Conservation (phyloP, 176 grass and related monocot species). For the Tillandsia fasciculata region DNA sequence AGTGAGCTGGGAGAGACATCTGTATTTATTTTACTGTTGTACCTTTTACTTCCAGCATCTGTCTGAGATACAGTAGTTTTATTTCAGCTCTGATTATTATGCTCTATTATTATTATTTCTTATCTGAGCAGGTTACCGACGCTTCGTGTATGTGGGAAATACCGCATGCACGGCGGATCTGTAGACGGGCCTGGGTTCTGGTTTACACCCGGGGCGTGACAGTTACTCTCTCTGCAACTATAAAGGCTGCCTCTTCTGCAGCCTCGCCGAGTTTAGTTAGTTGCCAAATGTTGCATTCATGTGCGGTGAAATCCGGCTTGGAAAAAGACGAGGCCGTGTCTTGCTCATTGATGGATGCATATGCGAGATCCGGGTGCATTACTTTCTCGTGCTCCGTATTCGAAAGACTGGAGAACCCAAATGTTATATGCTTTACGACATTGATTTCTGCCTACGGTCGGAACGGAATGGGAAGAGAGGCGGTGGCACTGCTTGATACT, state of each 20-base stretch:
- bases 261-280: constrained; percentile 13
- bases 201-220: no score
- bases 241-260: constrained; percentile 27
- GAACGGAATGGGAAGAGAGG: constrained; percentile 14
- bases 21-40: no score
- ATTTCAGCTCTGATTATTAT: no score
- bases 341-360: constrained; percentile 28
- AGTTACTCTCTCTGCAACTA: constrained; percentile 25
- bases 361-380: constrained; percentile 13
- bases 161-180: no score
- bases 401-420: constrained; percentile 22
- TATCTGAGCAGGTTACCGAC: no score
- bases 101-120: no score
- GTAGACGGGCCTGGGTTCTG: no score
- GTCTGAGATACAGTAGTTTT: no score
- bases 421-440: constrained; percentile 25
- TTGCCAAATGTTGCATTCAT: constrained; percentile 23
- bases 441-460: constrained; percentile 13
- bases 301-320: constrained; percentile 18
- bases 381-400: constrained; percentile 21
- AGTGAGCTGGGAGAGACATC: no score
- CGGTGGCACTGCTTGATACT: constrained; percentile 12
- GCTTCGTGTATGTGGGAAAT: no score
- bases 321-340: constrained; percentile 24
- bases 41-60: no score